phyloP scores from a whole-genome alignment of 768 basidiomycete species.

The Boletus vinaceobasis region DNA sequence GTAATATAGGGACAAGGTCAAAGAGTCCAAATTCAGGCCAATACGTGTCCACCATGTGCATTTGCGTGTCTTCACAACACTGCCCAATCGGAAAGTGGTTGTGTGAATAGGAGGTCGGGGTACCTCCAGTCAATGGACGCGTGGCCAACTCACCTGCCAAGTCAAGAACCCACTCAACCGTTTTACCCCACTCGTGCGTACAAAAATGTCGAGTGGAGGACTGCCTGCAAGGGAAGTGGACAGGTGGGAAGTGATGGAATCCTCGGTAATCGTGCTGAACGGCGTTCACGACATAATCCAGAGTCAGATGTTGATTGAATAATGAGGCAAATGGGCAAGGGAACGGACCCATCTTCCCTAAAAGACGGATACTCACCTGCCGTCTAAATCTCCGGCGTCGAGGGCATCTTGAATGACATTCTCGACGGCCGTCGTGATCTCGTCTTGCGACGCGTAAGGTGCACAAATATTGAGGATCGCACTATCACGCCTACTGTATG shows the following conservation, averaged over 20 bases:
- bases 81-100: slow-evolving; percentile 27
- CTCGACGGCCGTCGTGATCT: slow-evolving; percentile 77
- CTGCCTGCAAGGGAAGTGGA: slow-evolving; percentile 63
- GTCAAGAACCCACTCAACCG: slow-evolving; percentile 68
- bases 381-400: slow-evolving; percentile 29
- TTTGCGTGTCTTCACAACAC: slow-evolving; percentile 79
- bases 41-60: slow-evolving; percentile 80
- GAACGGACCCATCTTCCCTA: neutral
- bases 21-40: slow-evolving; percentile 93
- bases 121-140: neutral
- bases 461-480: slow-evolving; percentile 90
- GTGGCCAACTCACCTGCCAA: slow-evolving; percentile 78
- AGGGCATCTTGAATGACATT: slow-evolving; percentile 32
- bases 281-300: neutral
- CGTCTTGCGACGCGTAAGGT: slow-evolving; percentile 89
- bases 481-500: slow-evolving; percentile 38
- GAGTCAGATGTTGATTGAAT: neutral
- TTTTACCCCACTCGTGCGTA: slow-evolving; percentile 87
- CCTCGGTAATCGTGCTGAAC: slow-evolving; percentile 55
- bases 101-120: no score
- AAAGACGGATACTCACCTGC: slow-evolving; percentile 14
- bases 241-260: slow-evolving; percentile 63
- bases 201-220: slow-evolving; percentile 83
- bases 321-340: slow-evolving; percentile 1
- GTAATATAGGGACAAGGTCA: slow-evolving; percentile 82